These are phyloP conservation scores for Phialophora chinensis DNA, from an alignment of 2,329 filamentous ascomycete genomes.

Conservation along the genomic window DNA sequence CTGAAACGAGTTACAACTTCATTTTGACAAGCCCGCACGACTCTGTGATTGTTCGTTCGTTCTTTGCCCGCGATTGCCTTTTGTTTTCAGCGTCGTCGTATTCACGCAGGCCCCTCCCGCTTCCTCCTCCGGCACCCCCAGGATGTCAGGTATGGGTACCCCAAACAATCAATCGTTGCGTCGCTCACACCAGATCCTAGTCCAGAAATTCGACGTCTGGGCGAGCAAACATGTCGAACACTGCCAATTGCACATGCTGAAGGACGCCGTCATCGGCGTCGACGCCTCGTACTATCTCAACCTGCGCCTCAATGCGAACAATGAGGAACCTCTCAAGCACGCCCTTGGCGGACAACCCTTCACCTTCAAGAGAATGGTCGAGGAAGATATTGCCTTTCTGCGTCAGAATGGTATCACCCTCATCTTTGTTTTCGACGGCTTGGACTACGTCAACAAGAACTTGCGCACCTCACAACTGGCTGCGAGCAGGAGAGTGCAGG, in stretches of 20 bases:
- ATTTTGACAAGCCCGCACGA: background rate
- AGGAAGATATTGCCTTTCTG: conserved; percentile 76
- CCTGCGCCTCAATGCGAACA: conserved; percentile 73
- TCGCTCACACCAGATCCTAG: conserved; percentile 41
- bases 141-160: conserved; percentile 33
- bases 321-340: conserved; percentile 84
- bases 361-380: conserved; percentile 75
- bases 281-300: conserved; percentile 90
- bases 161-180: background rate
- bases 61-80: conserved; percentile 4
- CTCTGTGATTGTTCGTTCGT: background rate
- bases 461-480: conserved; percentile 62
- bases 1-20: background rate
- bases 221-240: conserved; percentile 59
- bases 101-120: background rate
- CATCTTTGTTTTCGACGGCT: conserved; percentile 89
- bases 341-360: conserved; percentile 88
- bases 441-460: conserved; percentile 78
- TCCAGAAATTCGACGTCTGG: conserved; percentile 64
- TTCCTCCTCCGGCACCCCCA: conserved; percentile 10
- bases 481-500: conserved; percentile 70
- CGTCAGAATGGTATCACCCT: conserved; percentile 73
- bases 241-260: conserved; percentile 70
- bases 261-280: conserved; percentile 77
- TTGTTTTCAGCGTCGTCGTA: background rate